phyloP scores from a whole-genome alignment of 805 yeast species.

The Candida takata region DNA sequence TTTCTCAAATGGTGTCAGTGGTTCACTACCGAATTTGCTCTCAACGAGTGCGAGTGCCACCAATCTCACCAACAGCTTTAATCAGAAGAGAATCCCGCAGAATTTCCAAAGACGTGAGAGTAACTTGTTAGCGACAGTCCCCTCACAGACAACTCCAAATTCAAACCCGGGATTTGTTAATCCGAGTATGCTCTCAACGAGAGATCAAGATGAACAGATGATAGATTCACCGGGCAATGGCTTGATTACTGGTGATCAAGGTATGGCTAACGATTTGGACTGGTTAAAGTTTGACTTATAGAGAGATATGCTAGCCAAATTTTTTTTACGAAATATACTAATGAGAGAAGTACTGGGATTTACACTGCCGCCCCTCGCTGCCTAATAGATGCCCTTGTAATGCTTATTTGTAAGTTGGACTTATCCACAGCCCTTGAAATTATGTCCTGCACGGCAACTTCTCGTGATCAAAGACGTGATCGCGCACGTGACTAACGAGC shows the following conservation, averaged over 20 bases:
- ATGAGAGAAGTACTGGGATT: not conserved
- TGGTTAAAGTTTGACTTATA: constrained; percentile 25
- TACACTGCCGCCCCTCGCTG: not conserved
- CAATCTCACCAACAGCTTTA: constrained; percentile 21
- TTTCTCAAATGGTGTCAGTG: constrained; percentile 4
- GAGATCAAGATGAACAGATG: constrained; percentile 8
- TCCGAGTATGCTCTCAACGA: constrained; percentile 10
- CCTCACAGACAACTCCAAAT: not conserved
- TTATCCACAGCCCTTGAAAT: not conserved
- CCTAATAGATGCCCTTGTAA: not conserved
- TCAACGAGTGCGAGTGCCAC: constrained; percentile 18
- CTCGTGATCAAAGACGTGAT: no score
- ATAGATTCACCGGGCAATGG: constrained; percentile 9
- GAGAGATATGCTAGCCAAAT: not conserved
- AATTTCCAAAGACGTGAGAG: constrained; percentile 15
- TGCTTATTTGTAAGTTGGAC: not conserved
- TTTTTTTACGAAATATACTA: not conserved
- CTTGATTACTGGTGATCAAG: constrained; percentile 6
- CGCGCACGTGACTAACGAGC: no score
- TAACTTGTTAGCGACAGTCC: not conserved
- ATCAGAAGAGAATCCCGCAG: constrained; percentile 24
- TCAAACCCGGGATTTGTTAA: constrained; percentile 5
- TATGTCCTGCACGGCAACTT: not conserved
- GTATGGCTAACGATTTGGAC: constrained; percentile 20
- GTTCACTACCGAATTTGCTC: constrained; percentile 16